These are phyloP conservation scores for Lactarius deliciosus DNA, from an alignment of 768 basidiomycete species.

Conservation along the genomic window DNA sequence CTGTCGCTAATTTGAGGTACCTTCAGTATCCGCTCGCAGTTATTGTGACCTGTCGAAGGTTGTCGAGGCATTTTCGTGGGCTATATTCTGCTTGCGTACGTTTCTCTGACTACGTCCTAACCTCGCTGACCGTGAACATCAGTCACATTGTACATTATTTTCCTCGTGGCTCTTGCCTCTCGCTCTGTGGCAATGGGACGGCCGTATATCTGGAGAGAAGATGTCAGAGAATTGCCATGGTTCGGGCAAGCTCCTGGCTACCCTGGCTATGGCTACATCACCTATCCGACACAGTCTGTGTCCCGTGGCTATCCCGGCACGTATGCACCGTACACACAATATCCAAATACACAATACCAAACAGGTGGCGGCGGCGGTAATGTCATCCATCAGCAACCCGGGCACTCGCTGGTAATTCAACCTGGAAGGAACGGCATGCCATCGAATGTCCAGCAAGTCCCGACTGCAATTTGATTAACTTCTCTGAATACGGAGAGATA, in stretches of 20 bases:
- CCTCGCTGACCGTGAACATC: neutral
- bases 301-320: slow-evolving; percentile 11
- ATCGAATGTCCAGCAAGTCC: slow-evolving; percentile 14
- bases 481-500: neutral
- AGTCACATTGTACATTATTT: slow-evolving; percentile 29
- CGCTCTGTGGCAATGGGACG: slow-evolving; percentile 26
- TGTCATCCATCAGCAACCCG: slow-evolving; percentile 24
- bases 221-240: slow-evolving; percentile 28
- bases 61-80: slow-evolving; percentile 29
- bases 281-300: slow-evolving; percentile 19
- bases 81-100: slow-evolving; percentile 25
- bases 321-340: slow-evolving; percentile 4
- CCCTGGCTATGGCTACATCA: slow-evolving; percentile 20
- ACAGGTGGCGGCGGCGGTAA: slow-evolving; percentile 12
- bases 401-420: slow-evolving; percentile 23
- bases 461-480: neutral
- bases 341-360: slow-evolving; percentile 16
- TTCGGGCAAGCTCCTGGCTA: slow-evolving; percentile 29
- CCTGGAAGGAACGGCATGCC: slow-evolving; percentile 23
- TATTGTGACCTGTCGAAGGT: slow-evolving; percentile 30
- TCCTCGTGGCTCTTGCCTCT: slow-evolving; percentile 22
- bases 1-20: neutral
- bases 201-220: slow-evolving; percentile 27
- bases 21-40: slow-evolving; percentile 28
- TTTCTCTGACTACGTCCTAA: slow-evolving; percentile 6